phyloP scores from a whole-genome alignment of 192 early-diverging fungal species.

The Backusella liffmaniae region DNA sequence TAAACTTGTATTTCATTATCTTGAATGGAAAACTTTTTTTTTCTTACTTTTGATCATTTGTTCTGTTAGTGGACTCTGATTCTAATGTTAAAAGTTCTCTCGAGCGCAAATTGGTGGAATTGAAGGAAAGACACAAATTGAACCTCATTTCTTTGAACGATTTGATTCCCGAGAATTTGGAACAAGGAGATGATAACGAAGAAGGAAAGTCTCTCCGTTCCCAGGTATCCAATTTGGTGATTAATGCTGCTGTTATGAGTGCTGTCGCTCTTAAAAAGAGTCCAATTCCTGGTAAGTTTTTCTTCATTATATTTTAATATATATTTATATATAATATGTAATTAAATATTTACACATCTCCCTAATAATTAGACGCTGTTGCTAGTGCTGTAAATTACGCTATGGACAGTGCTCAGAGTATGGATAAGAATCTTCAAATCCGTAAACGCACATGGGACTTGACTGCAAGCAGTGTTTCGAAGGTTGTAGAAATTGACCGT shows the following conservation, averaged over 20 bases:
- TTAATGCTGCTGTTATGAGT: conserved; percentile 43
- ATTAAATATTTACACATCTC: background rate
- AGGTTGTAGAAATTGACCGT: conserved; percentile 49
- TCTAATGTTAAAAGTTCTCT: conserved; percentile 5
- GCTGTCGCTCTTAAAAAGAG: conserved; percentile 54
- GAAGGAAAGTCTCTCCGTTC: background rate
- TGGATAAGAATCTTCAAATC: conserved; percentile 48
- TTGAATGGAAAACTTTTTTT: background rate
- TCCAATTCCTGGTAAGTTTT: conserved; percentile 41
- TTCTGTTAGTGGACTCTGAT: conserved; percentile 21
- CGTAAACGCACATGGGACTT: conserved; percentile 52
- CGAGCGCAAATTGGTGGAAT: conserved; percentile 19
- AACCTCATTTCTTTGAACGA: conserved; percentile 8
- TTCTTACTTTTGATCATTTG: background rate
- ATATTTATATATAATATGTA: background rate
- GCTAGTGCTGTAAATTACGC: conserved; percentile 39
- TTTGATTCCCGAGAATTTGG: background rate
- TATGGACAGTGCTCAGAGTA: conserved; percentile 31
- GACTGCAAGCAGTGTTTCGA: conserved; percentile 40
- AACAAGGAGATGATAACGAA: background rate
- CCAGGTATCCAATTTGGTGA: conserved; percentile 29
- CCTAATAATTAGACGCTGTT: conserved; percentile 34
- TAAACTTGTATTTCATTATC: background rate
- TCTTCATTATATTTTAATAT: background rate
- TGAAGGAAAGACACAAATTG: conserved; percentile 11